Base-by-base conservation (phyloP, 805 yeast genomes). In the Kuraishia cidri region DNA sequence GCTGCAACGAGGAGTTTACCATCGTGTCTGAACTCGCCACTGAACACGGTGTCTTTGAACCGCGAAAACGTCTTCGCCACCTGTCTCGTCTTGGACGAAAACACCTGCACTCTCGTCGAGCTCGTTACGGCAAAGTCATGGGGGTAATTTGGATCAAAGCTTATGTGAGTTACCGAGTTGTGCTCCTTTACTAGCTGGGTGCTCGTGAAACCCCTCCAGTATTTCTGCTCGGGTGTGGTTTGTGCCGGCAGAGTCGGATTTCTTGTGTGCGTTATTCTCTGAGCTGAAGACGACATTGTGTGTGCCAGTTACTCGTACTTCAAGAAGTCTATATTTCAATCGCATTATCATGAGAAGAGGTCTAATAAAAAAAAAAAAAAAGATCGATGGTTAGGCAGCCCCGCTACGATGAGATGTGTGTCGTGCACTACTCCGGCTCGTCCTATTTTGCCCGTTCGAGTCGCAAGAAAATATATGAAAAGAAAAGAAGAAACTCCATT, bases 71-170 rank as follows among this genome's bases (percentile, higher is more conserved):
- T 87, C 58, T 85, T 85, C 25, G 75, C 66, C 3, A 88, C 95
- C 50, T 86, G 94, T 47, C 97, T 71, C 0, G 97, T 92, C 54
- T 85, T 85, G n/a, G 95, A 79, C 0, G 95, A 83, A 48, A 90
- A 84, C 6, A 92, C 75, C 54, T 92, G 97, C 36, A 92, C 83
- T 50, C 97, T 69, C 0, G 97, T 81, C 13, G 94, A 79, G 20
- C 94, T 77, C 1, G 97, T 83, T 23, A 92, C 84, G 16, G 97
- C 97, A 60, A 90, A 83, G 58, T 92, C 95, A 51, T 84, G 79
- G 4, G 96, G 95, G 11, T 78, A 61, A 24, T 67, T 69, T 2
- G 96, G 96, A 52, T 83, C 87, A 67, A 92, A 92, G 41, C 79
- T 70, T 35, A 92, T 78, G 52, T 86, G 94, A 23, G 83, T 78